phyloP scores from a whole-genome alignment of 768 basidiomycete genomes.

The Tremella mesenterica region DNA sequence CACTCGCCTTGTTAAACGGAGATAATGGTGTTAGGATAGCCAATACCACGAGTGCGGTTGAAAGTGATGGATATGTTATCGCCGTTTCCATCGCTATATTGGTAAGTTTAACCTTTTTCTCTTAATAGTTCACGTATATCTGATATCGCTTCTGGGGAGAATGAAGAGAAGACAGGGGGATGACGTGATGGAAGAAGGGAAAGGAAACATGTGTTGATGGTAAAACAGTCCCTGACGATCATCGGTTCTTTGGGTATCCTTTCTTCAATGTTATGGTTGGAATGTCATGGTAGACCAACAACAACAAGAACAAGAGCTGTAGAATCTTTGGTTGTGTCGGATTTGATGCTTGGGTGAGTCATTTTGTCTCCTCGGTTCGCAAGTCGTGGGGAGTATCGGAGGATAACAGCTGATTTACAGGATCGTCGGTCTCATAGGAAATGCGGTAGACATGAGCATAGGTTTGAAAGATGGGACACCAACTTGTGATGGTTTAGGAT shows the following conservation, averaged over 20 bases:
- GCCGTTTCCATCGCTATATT: neutral
- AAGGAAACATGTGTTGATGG: too few relatives aligned
- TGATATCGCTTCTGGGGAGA: too few relatives aligned
- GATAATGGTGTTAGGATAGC: neutral
- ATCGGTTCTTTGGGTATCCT: constrained; percentile 35
- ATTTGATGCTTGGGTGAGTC: constrained; percentile 38
- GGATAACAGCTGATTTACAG: constrained; percentile 7
- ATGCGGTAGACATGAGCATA: constrained; percentile 13
- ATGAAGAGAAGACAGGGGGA: too few relatives aligned
- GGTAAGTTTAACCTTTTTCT: neutral
- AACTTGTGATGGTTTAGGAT: constrained; percentile 37
- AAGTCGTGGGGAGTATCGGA: too few relatives aligned
- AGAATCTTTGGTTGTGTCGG: constrained; percentile 37
- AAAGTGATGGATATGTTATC: neutral
- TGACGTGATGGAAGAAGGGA: too few relatives aligned
- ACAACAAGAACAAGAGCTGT: constrained; percentile 42
- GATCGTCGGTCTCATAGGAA: constrained; percentile 31
- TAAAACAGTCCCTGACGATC: constrained; percentile 23
- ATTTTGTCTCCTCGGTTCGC: neutral
- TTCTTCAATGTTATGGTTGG: constrained; percentile 28
- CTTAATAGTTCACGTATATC: neutral
- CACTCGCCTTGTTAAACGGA: too few relatives aligned
- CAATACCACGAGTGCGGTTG: neutral
- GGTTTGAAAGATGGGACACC: constrained; percentile 17
- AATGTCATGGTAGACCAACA: constrained; percentile 27